A percentile compares a stretch with the other conserved stretches of the same genome.
Conservation (phyloP, 2,329 filamentous ascomycete species). For the Hawksworthiomyces lignivorus region DNA sequence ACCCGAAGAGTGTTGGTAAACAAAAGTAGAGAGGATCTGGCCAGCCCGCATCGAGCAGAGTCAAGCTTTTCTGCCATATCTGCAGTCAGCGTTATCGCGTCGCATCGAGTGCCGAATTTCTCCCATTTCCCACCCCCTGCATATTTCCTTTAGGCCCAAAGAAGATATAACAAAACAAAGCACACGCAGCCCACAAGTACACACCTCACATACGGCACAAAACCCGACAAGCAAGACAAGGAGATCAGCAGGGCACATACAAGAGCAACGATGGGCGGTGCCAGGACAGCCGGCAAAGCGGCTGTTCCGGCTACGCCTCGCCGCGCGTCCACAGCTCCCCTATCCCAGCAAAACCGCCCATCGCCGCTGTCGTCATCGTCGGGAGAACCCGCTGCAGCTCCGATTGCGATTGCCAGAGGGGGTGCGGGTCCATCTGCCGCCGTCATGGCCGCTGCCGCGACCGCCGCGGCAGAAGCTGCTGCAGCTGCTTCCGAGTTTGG, state of each 20-base stretch:
- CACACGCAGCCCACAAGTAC: not conserved
- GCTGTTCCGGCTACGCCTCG: constrained; percentile 6
- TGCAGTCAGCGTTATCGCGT: not conserved
- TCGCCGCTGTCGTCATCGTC: too few species aligned
- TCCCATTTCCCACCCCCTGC: not conserved
- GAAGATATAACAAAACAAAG: not conserved
- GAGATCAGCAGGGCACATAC: too few species aligned
- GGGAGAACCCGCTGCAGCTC: not conserved
- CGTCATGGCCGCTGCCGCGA: constrained; percentile 6
- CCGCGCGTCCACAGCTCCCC: constrained; percentile 10
- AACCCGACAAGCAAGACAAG: too few species aligned
- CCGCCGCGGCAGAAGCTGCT: constrained; percentile 11
- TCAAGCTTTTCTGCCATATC: not conserved
- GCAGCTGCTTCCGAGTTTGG: constrained; percentile 7
- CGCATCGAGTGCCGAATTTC: not conserved
- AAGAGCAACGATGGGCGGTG: not conserved
- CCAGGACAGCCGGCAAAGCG: constrained; percentile 10
- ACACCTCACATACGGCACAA: too few species aligned
- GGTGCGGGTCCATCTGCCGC: not conserved
- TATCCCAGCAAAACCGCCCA: not conserved
- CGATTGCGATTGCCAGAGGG: too few species aligned
- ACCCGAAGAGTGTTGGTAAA: constrained; percentile 6
- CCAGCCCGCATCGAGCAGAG: not conserved
- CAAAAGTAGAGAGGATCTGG: constrained; percentile 1
- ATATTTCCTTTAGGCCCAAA: not conserved